Evolutionary conservation across 768 basidiomycete genomes (phyloP), one percentile per base, ranked within the genome.

Genomic region (Harrya chromipes): DNA sequence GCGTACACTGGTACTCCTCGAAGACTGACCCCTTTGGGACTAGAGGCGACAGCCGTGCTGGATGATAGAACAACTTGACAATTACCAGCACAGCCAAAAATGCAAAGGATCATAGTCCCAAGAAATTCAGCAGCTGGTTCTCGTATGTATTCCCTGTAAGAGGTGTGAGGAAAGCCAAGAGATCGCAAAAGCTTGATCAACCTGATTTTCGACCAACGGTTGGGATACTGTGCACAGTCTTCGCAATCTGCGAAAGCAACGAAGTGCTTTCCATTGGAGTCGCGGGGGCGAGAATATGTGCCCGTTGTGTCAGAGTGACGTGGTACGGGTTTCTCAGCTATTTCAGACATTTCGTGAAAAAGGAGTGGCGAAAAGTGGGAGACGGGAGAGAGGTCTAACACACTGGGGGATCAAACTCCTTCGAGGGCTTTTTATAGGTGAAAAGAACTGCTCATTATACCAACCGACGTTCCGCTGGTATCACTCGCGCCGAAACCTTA

Each of bases 71-170:
- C 72, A 3, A 73, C 75, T 61, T 85, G 83, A 57, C 80, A 82
- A 49, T 78, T 71, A 36, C 77, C 76, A 38, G 82, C 83, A 37
- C 69, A 70, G 20, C 84, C 84, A 52, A 85, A 80, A 46, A 83
- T 76, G 47, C 83, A 68, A 9, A 85, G 67, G 26, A 85, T 69
- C 59, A 76, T 76, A 8, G 76, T 73, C 17, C 83, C 84, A 38
- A 84, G 58, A 55, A 85, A 83, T 63, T 86, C 84, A 14, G 82
- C 85, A 24, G 74, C 75, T 14, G 82, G 77, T 64, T 87, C 84
- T 50, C 79, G 72, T 35, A 85, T 60, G 40, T 62, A 59, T 48
- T 72, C 66, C 26, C 82, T 80, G 49, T 6, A 14, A 21, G 33
- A 44, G 20, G 19, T 61, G 19, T 61, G 39, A 63, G 43, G n/a